Evolutionary conservation across 805 yeast species (phyloP), one percentile per base, ranked within the genome.

Genomic region (Yueomyces sinensis): DNA sequence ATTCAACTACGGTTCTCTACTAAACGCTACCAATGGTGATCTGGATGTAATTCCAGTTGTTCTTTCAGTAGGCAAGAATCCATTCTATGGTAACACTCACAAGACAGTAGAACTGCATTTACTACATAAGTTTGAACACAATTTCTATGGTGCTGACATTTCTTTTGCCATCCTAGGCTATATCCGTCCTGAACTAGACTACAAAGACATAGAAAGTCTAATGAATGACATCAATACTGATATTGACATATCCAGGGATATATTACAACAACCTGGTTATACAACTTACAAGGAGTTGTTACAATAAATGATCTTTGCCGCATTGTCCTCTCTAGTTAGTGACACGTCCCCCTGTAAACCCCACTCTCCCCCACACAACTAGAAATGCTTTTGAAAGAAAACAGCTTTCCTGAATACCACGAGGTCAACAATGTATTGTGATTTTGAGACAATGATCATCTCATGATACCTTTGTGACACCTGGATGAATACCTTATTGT

Each of bases 31-130:
- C 3, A 44, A 38, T 17, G 47, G 44, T n/a, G 70, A 66, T 29
- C 59, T 67, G 2, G 65, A 65, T 33, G 58, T 59, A 15, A 61
- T 74, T 18, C 96, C 96, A 1, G 84, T 86, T 77, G 98, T 91
- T 7, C 79, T 89, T 82, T 82, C 95, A 7, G 68, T 91, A 15
- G 99, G 99, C 1, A 83, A 86, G 82, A 91, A 91, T 52, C 97
- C 98, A 27, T 89, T 78, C 53, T 91, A 74, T 60, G 70, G 76
- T 18, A 87, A 91, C 56, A 65, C 72, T 33, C 70, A 71, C 45
- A 83, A 82, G 58, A 76, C 94, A 0, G 93, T 91, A 3, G 94
- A 91, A 48, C 63, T 91, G 17, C 95, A 91, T 56, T 69, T 91
- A 4, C 65, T 91, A 36, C 93, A 84, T 58, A 59, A 76, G 30